Evolutionary conservation across 2,329 filamentous ascomycete genomes (phyloP), one percentile per base, ranked within the genome.

Genomic region (Bipolaris bicolor): DNA sequence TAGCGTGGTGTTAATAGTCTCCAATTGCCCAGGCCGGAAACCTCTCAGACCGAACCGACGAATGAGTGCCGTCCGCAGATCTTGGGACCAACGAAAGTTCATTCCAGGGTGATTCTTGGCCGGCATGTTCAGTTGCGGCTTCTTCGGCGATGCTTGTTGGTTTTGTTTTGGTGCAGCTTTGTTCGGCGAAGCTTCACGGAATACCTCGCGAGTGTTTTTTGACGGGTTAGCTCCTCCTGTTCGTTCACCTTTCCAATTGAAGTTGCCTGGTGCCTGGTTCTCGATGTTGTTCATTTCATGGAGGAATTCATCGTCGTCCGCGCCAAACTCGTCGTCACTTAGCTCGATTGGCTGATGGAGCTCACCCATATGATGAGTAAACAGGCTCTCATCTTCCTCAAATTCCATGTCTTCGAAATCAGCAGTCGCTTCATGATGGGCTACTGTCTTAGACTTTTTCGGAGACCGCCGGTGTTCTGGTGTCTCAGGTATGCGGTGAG

Each of bases 1-100:
- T 44, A 99, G 80, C 0, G 95, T 98, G 1, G 93, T 90, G 75
- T 99, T 98, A 75, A 99, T 97, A 13, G 95, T 93, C 76, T 98
- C 91, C 1, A 98, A 83, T 72, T 99, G 95, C 71, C 97, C 95
- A 52, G 89, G 87, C 29, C 96, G 88, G 71, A 99, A 99, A 0
- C 91, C 91, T 52, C 86, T 86, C 74, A 99, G 88, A 61, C 89
- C 86, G 71, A 99, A 99, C 3, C 88, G 84, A 66, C 94, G 88
- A 69, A 90, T 91, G 62, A 99, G 79, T n/a, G 88, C 90, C 52
- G 81, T 83, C 64, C 88, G 89, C 22, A 99, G 90, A 67, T 98
- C 93, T 41, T 85, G 82, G 15, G 93, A 97, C 95, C 96, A 99
- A 4, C 87, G 82, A 68, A 68, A 65, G 18, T 69, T 71, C 72